A percentile compares a stretch with the other conserved stretches of the same genome.
phyloP scores from a whole-genome alignment of 352 stramenopile genomes.

The Saprolegnia diclina region DNA sequence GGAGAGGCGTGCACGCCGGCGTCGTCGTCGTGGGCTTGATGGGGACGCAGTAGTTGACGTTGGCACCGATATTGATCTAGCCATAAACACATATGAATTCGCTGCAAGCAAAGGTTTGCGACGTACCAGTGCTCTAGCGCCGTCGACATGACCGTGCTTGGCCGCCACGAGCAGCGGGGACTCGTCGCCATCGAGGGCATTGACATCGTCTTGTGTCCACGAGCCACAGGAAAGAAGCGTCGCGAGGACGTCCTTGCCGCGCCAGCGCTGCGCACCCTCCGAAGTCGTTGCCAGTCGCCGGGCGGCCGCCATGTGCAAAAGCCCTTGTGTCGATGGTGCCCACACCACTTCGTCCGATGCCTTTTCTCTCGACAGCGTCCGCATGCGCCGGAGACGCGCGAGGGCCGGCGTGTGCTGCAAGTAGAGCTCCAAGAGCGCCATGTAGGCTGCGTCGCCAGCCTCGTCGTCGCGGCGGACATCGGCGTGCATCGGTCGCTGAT shows the following conservation, averaged over 20 bases:
- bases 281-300: conserved; percentile 33
- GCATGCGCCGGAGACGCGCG: not conserved
- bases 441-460: conserved; percentile 39
- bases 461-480: conserved; percentile 33
- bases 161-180: not conserved
- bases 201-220: not conserved
- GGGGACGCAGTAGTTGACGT: not conserved
- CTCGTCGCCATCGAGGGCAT: not conserved
- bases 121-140: conserved; percentile 10
- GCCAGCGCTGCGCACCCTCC: not conserved
- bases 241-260: not conserved
- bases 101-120: not conserved
- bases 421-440: conserved; percentile 46
- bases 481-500: conserved; percentile 27
- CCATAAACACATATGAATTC: not conserved
- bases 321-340: conserved; percentile 31
- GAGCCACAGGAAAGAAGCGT: not conserved
- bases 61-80: not conserved
- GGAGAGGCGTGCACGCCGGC: too few species aligned
- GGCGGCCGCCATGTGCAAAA: conserved; percentile 48
- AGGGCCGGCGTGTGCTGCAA: conserved; percentile 36
- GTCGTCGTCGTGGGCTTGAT: too few species aligned
- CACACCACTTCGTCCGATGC: not conserved
- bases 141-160: not conserved
- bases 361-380: too few species aligned